These are phyloP conservation scores for Cyclocybe cylindracea DNA, from an alignment of 768 basidiomycete species.

Conservation along the genomic window DNA sequence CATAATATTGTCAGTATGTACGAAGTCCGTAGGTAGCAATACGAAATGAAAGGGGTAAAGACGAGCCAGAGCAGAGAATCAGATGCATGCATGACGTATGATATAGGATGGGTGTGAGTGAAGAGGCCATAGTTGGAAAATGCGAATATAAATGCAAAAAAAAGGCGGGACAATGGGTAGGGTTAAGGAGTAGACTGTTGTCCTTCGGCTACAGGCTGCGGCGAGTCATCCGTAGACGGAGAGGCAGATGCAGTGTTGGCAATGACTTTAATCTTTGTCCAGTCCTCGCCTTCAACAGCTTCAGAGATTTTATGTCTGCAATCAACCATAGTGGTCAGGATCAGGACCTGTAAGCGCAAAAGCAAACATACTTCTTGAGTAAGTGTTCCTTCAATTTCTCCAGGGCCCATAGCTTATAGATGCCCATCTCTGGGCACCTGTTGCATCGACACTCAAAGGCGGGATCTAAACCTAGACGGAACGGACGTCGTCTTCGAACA, in stretches of 20 bases:
- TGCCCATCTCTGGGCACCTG: conserved; percentile 15
- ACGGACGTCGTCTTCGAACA: conserved; percentile 13
- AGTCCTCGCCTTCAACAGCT: conserved; percentile 17
- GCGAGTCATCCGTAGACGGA: neutral
- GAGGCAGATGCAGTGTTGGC: conserved; percentile 3
- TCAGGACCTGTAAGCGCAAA: neutral
- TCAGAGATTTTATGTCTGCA: conserved; percentile 15
- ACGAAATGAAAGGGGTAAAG: too few species aligned
- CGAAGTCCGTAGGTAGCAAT: too few species aligned
- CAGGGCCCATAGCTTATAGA: conserved; percentile 21
- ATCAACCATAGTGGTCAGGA: neutral
- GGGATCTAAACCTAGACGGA: conserved; percentile 19
- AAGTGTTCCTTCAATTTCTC: conserved; percentile 15
- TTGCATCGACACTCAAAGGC: conserved; percentile 18
- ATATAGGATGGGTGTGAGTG: too few species aligned
- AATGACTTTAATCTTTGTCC: conserved; percentile 13
- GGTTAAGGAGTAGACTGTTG: neutral
- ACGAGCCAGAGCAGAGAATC: too few species aligned
- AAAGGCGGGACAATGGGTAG: neutral
- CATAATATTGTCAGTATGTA: too few species aligned
- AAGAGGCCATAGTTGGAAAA: neutral
- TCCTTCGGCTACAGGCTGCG: neutral
- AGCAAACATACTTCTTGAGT: conserved; percentile 12
- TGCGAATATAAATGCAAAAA: neutral
- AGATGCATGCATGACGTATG: too few species aligned